Evolutionary conservation across 2,329 filamentous ascomycete species (phyloP), one percentile per base, ranked within the genome.

Genomic region (Pestalotiopsis sp.): DNA sequence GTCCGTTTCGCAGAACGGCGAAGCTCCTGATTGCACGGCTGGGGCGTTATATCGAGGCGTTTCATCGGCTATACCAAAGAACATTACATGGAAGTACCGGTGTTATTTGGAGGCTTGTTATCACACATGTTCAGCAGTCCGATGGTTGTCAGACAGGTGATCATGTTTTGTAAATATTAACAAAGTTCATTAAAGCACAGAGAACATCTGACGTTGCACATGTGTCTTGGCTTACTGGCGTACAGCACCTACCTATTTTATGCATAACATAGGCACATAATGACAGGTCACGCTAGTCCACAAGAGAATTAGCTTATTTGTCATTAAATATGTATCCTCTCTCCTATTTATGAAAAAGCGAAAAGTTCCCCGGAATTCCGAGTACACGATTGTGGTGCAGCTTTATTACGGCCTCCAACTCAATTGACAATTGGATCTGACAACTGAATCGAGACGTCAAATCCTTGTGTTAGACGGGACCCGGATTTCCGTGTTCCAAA

Each of bases 1-100:
- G 59, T 69, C 59, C 27, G 59, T 72, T 63, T 69, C 25, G 36
- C 60, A 45, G n/a, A 38, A 13, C 23, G 60, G 20, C 20, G 60
- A 36, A n/a, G 25, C 27, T 36, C 45, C 45, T 52, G 45, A 52
- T 52, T 52, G 45, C 45, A 52, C 45, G 45, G 45, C 45, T 52
- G 45, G 45, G 45, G 45, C 45, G 45, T 52, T 52, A 23, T n/a
- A 52, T 52, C 17, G n/a, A 17, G 45, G 45, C 45, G 45, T 52
- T 52, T 52, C 45, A 52, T 52, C 17, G 45, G 45, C 17, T 52
- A 52, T 52, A 52, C 45, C 45, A 52, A 45, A 17, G 41, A 45
- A 14, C 41, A 13, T 45, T 45, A 17, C 20, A 52, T 9, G 45
- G 45, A 52, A 52, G 17, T 52, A 20, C 45, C 7, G 45, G 45